Evolutionary conservation across 192 early-diverging fungal species (phyloP), one percentile per base, ranked within the genome.

Genomic region (Coemansia sp.): DNA sequence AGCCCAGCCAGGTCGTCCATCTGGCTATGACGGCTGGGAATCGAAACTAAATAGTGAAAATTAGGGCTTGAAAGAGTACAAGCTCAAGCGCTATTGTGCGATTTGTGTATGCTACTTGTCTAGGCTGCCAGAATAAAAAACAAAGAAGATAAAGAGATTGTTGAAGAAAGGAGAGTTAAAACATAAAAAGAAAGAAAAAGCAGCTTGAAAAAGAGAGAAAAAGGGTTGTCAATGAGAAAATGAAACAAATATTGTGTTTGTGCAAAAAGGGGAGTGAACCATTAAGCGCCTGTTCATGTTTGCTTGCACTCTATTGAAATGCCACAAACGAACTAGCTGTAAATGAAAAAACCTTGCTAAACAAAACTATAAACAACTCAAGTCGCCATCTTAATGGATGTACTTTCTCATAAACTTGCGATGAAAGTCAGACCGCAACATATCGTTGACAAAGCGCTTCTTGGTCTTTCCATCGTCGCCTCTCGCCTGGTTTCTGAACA

Each of bases 371-470:
- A n/a, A 53, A 53, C n/a, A 16, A 45, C 21, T 6, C 52, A 53
- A 16, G 52, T 12, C 11, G 41, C 37, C 42, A 6, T 6, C 32
- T 40, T 85, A 94, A 57, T 89, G 88, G 26, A 92, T 88, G 75
- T 92, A 94, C 85, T 96, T 95, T 40, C 84, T 81, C 91, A 99
- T 93, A 78, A 99, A 99, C 79, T 94, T 94, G 70, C 92, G 85
- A 74, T 99, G 97, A 76, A 97, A 99, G 76, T 98, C 97, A 9
- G 90, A 93, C 43, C 97, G 88, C 54, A 98, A 79, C 83, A 96
- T 91, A 82, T 99, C 96, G 75, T 99, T 99, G 71, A 98, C 89
- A 82, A 98, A 99, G 56, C 96, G 85, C 79, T 97, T 97, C 74
- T 94, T 92, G 40, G 93, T 89, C 62, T 91, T 92, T 18, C 93